Conservation (phyloP, 1,284 basidiomycete species). For the Apiotrichum mycotoxinovorans region DNA sequence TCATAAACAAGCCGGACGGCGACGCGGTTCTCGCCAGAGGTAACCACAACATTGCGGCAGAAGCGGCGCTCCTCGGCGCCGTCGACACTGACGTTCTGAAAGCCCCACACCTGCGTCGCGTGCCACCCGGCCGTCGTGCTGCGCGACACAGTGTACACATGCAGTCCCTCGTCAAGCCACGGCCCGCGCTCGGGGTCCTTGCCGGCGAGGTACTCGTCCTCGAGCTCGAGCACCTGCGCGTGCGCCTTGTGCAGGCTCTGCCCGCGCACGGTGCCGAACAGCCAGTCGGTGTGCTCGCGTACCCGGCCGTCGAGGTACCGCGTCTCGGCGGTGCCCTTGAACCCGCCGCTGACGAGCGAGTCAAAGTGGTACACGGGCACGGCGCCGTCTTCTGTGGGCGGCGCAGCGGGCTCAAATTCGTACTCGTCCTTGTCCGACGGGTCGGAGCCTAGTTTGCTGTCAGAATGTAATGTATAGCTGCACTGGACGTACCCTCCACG, state of each 20-base stretch:
- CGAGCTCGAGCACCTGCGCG: background rate
- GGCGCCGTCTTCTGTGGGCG: background rate
- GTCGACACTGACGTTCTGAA: background rate
- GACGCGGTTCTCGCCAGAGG: background rate
- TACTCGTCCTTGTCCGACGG: background rate
- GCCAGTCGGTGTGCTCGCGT: slow-evolving; percentile 4
- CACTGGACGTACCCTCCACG: too few species aligned
- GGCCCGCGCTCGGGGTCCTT: background rate
- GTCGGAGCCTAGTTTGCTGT: too few species aligned
- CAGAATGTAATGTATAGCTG: too few species aligned
- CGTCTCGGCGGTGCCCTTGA: slow-evolving; percentile 6
- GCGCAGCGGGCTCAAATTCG: background rate
- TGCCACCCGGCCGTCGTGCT: slow-evolving; percentile 2
- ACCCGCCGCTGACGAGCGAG: slow-evolving; percentile 4
- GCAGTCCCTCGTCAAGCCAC: slow-evolving; percentile 2
- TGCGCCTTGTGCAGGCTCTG: background rate
- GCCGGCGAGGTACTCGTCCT: slow-evolving; percentile 5
- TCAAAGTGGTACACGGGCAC: background rate
- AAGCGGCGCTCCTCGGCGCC: background rate
- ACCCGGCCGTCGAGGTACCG: slow-evolving; percentile 5
- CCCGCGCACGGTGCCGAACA: slow-evolving; percentile 5
- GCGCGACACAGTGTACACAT: background rate
- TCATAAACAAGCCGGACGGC: slow-evolving; percentile 2
- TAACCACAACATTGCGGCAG: slow-evolving; percentile 3
- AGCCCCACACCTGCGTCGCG: slow-evolving; percentile 10